Base-by-base conservation (phyloP, 495 filamentous ascomycete species). In the Penicillium lividum region DNA sequence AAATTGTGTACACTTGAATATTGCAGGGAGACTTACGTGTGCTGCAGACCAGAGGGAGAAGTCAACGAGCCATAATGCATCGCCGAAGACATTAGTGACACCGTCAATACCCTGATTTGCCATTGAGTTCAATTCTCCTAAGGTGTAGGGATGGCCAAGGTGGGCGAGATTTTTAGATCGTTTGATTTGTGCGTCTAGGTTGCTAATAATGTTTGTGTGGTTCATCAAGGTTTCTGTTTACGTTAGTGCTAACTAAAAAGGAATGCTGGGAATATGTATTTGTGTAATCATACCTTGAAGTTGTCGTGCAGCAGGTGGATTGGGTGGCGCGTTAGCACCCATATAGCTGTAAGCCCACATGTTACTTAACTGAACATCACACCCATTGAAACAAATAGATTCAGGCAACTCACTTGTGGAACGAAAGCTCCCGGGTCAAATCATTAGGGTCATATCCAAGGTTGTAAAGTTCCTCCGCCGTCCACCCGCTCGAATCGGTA, bases 31-130 rank as follows among this genome's bases (percentile, higher is more conserved):
- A 22, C 56, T n/a, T 62, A 62, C 65, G 43, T 67, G 29, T 29
- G 48, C 56, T 1, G 48, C 65, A 33, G 56, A 45, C 62, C 65
- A 67, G 40, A 67, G 51, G 2, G 58, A 57, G 25, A 59, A 67
- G 29, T 67, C 56, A 18, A 58, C 65, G 7, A 60, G 30, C 64
- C 61, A 64, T 4, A 67, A 28, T 9, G 64, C 64, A 31, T 59
- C 62, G 8, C 65, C 62, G 13, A 62, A 57, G 3, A 59, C 53
- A 27, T 64, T 49, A 0, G 52, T 67, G 11, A 59, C 58, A 18
- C 58, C 56, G 15, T 51, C 53, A 0, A 34, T 31, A 15, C 61
- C 61, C 28, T 67, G 61, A 3, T 53, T 59, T 5, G 58, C 64
- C 13, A 67, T 64, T 0, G 55, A 58, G 33, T 67, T 67, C 5